phyloP scores from a whole-genome alignment of 805 yeast species.

The Pichia nakasei region DNA sequence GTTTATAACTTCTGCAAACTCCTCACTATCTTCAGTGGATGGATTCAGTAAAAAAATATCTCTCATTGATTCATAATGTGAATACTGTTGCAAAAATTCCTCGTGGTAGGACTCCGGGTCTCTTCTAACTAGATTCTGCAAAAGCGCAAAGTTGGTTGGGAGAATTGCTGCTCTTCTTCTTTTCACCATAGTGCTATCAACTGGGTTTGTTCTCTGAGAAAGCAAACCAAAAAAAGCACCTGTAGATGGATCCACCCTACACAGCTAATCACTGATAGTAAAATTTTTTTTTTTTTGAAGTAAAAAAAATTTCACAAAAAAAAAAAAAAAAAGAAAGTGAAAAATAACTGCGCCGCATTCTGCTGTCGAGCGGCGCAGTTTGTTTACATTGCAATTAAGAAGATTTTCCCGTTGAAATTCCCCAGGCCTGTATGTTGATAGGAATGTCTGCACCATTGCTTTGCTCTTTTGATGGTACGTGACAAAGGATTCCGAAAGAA shows the following conservation, averaged over 20 bases:
- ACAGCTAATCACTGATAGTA: too few relatives aligned
- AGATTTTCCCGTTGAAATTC: too few relatives aligned
- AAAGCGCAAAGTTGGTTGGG: constrained; percentile 83
- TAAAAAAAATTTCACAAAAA: not conserved
- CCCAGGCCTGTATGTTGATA: too few relatives aligned
- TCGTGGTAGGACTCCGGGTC: constrained; percentile 93
- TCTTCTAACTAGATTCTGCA: constrained; percentile 87
- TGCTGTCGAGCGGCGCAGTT: not conserved
- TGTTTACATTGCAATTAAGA: too few relatives aligned
- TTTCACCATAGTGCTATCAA: too few relatives aligned
- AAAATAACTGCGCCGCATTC: not conserved
- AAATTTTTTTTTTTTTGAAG: not conserved
- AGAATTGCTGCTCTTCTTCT: constrained; percentile 85
- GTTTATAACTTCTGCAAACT: constrained; percentile 77
- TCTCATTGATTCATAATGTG: constrained; percentile 85
- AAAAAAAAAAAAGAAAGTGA: constrained; percentile 2
- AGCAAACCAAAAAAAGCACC: too few relatives aligned
- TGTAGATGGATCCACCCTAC: too few relatives aligned
- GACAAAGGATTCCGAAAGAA: too few relatives aligned
- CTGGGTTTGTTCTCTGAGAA: too few relatives aligned
- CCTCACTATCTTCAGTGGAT: constrained; percentile 47
- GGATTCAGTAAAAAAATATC: constrained; percentile 80
- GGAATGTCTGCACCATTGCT: too few relatives aligned
- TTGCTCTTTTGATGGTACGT: too few relatives aligned
- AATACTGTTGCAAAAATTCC: constrained; percentile 86